A percentile compares a stretch with the other conserved stretches of the same genome.
Evolutionary conservation across 1,284 basidiomycete species (phyloP).

Genomic region (Heterobasidion parviporum): DNA sequence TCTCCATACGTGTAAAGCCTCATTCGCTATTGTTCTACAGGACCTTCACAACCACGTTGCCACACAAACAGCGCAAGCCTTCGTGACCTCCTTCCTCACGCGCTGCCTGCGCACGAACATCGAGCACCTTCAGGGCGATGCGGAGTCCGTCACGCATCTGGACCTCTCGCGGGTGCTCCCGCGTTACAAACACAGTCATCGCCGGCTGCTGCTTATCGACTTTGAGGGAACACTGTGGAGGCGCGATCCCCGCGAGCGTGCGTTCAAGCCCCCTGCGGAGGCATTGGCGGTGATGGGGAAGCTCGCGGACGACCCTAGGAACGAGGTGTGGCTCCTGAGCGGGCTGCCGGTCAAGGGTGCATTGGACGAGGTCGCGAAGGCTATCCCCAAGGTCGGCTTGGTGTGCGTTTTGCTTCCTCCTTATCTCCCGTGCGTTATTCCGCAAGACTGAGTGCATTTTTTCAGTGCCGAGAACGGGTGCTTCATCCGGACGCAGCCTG

Average conservation of each 20-base stretch:
- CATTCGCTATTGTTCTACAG: constrained; percentile 15
- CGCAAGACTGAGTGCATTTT: constrained; percentile 1
- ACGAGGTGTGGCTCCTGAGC: constrained; percentile 80
- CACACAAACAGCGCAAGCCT: constrained; percentile 83
- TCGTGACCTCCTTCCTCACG: constrained; percentile 74
- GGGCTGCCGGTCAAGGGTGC: constrained; percentile 54
- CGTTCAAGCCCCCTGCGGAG: constrained; percentile 39
- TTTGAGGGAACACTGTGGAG: constrained; percentile 74
- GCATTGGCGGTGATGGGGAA: constrained; percentile 51
- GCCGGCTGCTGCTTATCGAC: constrained; percentile 68
- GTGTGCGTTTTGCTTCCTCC: constrained; percentile 36
- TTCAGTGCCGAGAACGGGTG: constrained; percentile 80
- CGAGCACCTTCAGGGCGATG: constrained; percentile 44
- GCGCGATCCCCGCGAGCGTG: constrained; percentile 39
- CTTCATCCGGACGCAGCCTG: constrained; percentile 57
- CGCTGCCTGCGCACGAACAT: constrained; percentile 63
- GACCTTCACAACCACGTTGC: constrained; percentile 81
- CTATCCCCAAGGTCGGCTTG: constrained; percentile 66
- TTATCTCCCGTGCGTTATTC: neutral
- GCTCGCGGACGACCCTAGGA: constrained; percentile 56
- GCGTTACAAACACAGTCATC: constrained; percentile 52
- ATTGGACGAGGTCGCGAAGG: constrained; percentile 53
- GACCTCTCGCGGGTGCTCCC: constrained; percentile 46
- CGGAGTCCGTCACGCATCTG: constrained; percentile 36
- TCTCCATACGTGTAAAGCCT: neutral